Evolutionary conservation across 2,329 filamentous ascomycete genomes (phyloP).

Genomic region (Colletotrichum theobromicola): DNA sequence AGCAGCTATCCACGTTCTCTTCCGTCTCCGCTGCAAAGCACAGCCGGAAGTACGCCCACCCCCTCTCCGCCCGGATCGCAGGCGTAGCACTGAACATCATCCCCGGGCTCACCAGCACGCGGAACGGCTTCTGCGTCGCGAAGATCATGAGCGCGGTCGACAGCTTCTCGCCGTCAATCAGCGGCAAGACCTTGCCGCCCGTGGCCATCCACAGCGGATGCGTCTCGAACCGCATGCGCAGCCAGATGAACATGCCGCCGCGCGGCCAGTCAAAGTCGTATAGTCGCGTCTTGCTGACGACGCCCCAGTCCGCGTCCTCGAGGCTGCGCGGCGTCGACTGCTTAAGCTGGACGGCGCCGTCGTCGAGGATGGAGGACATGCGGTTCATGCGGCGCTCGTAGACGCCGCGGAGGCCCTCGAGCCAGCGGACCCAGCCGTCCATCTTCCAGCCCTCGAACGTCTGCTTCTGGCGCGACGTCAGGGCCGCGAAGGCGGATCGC

Average conservation of each 20-base stretch:
- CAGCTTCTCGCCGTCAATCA: constrained; percentile 61
- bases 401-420: constrained; percentile 80
- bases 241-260: constrained; percentile 93
- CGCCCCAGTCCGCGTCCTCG: constrained; percentile 69
- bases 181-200: constrained; percentile 32
- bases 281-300: constrained; percentile 76
- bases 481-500: constrained; percentile 44
- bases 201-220: constrained; percentile 69
- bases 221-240: constrained; percentile 71
- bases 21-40: constrained; percentile 87
- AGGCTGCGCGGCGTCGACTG: constrained; percentile 54
- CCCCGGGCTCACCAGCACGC: constrained; percentile 75
- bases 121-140: constrained; percentile 71
- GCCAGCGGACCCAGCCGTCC: constrained; percentile 90
- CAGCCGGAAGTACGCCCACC: constrained; percentile 76
- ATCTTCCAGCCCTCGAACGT: constrained; percentile 72
- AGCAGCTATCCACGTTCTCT: constrained; percentile 67
- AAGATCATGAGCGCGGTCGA: constrained; percentile 73
- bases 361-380: constrained; percentile 79
- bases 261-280: constrained; percentile 81
- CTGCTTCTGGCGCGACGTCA: constrained; percentile 52
- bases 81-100: constrained; percentile 73
- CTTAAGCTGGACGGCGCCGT: constrained; percentile 69
- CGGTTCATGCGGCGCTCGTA: constrained; percentile 85
- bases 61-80: constrained; percentile 60